Conservation (phyloP, 805 yeast species). For the Candida hispaniensis region DNA sequence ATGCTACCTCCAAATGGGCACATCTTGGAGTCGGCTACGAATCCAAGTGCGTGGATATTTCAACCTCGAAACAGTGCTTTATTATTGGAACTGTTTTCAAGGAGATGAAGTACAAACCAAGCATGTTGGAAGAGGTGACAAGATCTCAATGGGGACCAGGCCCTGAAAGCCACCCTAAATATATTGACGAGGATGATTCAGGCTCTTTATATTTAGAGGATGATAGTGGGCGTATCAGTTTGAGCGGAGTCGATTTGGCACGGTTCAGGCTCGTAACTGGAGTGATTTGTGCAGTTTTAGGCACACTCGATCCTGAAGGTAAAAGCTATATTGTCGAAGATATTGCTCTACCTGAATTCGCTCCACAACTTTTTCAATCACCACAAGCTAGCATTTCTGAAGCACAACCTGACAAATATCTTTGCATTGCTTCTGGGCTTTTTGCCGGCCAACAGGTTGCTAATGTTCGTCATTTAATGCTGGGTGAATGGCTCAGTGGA, state of each 20-base stretch:
- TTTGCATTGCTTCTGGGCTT: conserved; percentile 74
- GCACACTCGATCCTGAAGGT: conserved; percentile 77
- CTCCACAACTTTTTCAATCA: too few species aligned
- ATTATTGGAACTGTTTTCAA: conserved; percentile 77
- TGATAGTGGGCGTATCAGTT: conserved; percentile 75
- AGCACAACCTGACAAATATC: conserved; percentile 21
- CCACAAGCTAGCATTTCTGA: too few species aligned
- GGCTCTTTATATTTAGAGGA: conserved; percentile 62
- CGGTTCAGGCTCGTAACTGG: conserved; percentile 66
- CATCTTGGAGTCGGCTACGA: conserved; percentile 35
- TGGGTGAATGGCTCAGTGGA: conserved; percentile 64
- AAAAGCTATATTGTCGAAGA: conserved; percentile 75
- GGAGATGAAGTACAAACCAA: conserved; percentile 77
- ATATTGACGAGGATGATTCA: conserved; percentile 39
- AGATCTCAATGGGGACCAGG: conserved; percentile 26
- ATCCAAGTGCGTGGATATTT: conserved; percentile 51
- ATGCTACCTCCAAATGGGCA: conserved; percentile 49
- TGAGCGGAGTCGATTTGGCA: conserved; percentile 52
- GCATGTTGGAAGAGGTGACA: conserved; percentile 65
- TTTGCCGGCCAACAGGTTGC: conserved; percentile 38
- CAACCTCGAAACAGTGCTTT: conserved; percentile 57
- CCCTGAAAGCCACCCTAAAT: conserved; percentile 34
- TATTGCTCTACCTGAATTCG: conserved; percentile 22
- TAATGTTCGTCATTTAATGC: conserved; percentile 35
- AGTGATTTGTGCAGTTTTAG: conserved; percentile 72